A percentile compares a stretch with the other conserved stretches of the same genome.
Conservation (phyloP, 306 rosid genomes). For the Quercus rubra region DNA sequence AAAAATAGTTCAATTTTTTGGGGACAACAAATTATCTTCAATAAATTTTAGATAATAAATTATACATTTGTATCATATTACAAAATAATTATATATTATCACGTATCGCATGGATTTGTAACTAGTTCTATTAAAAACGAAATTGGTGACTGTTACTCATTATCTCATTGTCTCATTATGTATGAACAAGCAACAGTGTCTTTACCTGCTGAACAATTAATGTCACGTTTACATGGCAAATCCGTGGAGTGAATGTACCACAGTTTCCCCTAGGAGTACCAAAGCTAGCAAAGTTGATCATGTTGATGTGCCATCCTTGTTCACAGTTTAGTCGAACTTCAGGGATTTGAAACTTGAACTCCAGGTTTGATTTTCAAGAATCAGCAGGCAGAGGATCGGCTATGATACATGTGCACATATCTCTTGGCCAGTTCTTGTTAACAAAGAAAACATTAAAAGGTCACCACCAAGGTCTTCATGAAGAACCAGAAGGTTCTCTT, state of each 20-base stretch:
- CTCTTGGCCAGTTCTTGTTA: slow-evolving; percentile 9
- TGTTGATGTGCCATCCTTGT: not conserved
- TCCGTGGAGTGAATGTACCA: not conserved
- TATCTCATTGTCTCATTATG: too few species aligned
- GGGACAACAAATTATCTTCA: too few species aligned
- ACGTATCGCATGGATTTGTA: too few species aligned
- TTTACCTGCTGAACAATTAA: not conserved
- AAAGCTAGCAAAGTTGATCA: not conserved
- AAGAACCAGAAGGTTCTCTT: slow-evolving; percentile 27
- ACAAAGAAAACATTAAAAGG: slow-evolving; percentile 16
- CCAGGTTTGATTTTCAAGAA: not conserved
- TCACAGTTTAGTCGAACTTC: not conserved
- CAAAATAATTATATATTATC: too few species aligned
- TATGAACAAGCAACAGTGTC: not conserved
- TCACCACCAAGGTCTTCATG: slow-evolving; percentile 36
- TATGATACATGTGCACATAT: not conserved
- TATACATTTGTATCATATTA: too few species aligned
- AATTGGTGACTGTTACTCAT: too few species aligned
- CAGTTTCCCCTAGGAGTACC: not conserved
- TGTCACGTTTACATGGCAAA: not conserved
- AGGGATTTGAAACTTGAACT: not conserved
- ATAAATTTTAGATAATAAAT: too few species aligned
- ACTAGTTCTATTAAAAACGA: too few species aligned
- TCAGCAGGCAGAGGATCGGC: not conserved
- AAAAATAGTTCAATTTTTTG: too few species aligned